Conservation (phyloP, 2,329 filamentous ascomycete genomes). For the Monosporascus cannonballus region DNA sequence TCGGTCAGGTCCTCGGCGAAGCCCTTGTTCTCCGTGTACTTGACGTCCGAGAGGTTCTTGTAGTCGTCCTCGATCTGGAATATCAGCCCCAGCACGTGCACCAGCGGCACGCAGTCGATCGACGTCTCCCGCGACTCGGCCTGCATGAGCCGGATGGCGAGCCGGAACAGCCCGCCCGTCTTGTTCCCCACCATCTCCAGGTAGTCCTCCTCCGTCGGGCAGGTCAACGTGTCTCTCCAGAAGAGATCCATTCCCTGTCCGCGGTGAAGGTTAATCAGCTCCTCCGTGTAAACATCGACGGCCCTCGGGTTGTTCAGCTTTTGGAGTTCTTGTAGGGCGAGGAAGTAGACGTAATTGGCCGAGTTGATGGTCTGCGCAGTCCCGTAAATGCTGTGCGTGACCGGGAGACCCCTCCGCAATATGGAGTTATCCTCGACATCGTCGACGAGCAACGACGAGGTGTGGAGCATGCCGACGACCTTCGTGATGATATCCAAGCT, state of each 20-base stretch:
- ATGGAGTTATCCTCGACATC: slow-evolving; percentile 80
- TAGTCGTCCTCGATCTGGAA: slow-evolving; percentile 95
- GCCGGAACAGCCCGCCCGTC: slow-evolving; percentile 78
- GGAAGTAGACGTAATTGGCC: slow-evolving; percentile 85
- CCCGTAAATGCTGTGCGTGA: slow-evolving; percentile 80
- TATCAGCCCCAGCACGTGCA: slow-evolving; percentile 77
- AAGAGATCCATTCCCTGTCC: slow-evolving; percentile 90
- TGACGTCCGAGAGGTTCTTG: slow-evolving; percentile 70
- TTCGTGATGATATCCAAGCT: slow-evolving; percentile 69
- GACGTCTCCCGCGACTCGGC: slow-evolving; percentile 49
- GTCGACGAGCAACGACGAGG: slow-evolving; percentile 75
- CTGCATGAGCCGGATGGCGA: slow-evolving; percentile 85
- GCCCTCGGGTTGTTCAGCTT: slow-evolving; percentile 62
- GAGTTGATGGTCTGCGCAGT: slow-evolving; percentile 85
- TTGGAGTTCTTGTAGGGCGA: slow-evolving; percentile 67
- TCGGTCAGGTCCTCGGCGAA: slow-evolving; percentile 94
- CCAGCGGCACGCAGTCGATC: slow-evolving; percentile 74
- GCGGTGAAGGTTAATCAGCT: slow-evolving; percentile 76
- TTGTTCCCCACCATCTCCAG: slow-evolving; percentile 93
- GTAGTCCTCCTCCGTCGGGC: slow-evolving; percentile 82
- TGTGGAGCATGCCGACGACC: slow-evolving; percentile 81
- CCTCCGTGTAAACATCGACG: slow-evolving; percentile 70
- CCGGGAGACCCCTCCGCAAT: slow-evolving; percentile 72
- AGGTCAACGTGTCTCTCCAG: slow-evolving; percentile 80
- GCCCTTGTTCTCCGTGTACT: slow-evolving; percentile 85